Conservation (phyloP, 371 early-diverging fungal genomes). For the Lichtheimia corymbifera region DNA sequence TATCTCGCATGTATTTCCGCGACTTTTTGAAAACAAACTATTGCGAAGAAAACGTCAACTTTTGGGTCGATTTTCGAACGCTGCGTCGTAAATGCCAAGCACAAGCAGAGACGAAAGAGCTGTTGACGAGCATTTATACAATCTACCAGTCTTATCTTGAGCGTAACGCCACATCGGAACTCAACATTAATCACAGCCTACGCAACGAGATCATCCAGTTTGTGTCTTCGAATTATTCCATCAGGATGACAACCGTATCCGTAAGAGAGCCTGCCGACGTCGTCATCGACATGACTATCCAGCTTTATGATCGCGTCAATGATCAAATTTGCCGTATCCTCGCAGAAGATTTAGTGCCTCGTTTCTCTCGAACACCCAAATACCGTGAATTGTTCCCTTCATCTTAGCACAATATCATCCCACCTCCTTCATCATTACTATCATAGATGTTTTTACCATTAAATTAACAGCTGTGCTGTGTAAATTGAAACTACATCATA, state of each 20-base stretch:
- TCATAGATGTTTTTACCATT: no score
- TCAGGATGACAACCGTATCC: not conserved
- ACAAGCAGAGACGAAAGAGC: conserved; percentile 16
- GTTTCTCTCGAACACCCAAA: conserved; percentile 63
- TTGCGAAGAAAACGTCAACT: conserved; percentile 74
- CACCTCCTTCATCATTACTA: no score
- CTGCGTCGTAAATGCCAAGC: conserved; percentile 27
- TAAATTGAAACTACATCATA: no score
- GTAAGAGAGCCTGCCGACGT: conserved; percentile 6
- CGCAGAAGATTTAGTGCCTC: conserved; percentile 75
- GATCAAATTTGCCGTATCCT: conserved; percentile 72
- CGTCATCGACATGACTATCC: conserved; percentile 13
- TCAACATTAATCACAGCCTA: conserved; percentile 56
- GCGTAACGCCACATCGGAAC: conserved; percentile 45
- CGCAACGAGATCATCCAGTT: conserved; percentile 39
- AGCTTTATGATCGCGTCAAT: conserved; percentile 59
- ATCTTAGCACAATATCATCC: not conserved
- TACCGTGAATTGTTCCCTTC: conserved; percentile 35
- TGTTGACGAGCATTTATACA: conserved; percentile 51
- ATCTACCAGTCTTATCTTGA: conserved; percentile 63
- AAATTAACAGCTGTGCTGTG: no score
- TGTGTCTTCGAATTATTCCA: conserved; percentile 25
- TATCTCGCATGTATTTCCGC: conserved; percentile 59
- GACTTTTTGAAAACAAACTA: conserved; percentile 61
- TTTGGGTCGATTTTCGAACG: conserved; percentile 58